A percentile compares a stretch with the other conserved stretches of the same genome.
phyloP scores from a whole-genome alignment of 2,329 filamentous ascomycete genomes.

The Aspergillus neoniger region DNA sequence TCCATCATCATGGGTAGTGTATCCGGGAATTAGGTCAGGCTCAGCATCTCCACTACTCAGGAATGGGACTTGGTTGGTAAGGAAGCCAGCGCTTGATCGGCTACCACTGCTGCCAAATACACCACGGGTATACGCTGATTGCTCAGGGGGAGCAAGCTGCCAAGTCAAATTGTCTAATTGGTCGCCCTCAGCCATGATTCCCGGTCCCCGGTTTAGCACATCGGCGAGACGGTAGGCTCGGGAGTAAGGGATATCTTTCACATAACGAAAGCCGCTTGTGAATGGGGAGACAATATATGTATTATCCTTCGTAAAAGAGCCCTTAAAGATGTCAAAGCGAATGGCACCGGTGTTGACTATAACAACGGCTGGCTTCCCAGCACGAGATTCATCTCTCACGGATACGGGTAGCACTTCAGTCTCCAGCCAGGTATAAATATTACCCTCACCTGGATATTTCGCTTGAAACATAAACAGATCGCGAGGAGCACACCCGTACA shows the following conservation, averaged over 20 bases:
- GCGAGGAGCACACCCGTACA: constrained; percentile 79
- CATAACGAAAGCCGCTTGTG: constrained; percentile 71
- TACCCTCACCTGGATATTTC: constrained; percentile 71
- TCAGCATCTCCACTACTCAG: neutral
- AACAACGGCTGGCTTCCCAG: constrained; percentile 63
- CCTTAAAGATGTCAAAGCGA: constrained; percentile 94
- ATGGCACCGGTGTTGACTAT: constrained; percentile 89
- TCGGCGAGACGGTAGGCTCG: constrained; percentile 69
- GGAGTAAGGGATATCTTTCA: constrained; percentile 78
- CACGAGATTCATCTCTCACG: constrained; percentile 59
- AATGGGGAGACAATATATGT: constrained; percentile 89
- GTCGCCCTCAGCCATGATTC: constrained; percentile 42
- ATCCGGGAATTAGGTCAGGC: constrained; percentile 65
- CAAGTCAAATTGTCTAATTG: constrained; percentile 21
- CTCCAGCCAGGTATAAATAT: constrained; percentile 80
- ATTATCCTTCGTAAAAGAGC: constrained; percentile 83
- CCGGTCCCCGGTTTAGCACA: constrained; percentile 60
- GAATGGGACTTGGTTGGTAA: constrained; percentile 34
- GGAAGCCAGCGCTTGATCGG: constrained; percentile 2
- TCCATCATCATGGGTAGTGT: constrained; percentile 84
- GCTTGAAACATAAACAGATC: constrained; percentile 80
- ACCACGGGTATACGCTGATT: constrained; percentile 35
- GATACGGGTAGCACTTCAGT: constrained; percentile 71
- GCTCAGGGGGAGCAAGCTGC: constrained; percentile 50
- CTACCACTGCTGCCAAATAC: neutral